Conservation (phyloP, 2,329 filamentous ascomycete species). For the Verticillium alfalfae region DNA sequence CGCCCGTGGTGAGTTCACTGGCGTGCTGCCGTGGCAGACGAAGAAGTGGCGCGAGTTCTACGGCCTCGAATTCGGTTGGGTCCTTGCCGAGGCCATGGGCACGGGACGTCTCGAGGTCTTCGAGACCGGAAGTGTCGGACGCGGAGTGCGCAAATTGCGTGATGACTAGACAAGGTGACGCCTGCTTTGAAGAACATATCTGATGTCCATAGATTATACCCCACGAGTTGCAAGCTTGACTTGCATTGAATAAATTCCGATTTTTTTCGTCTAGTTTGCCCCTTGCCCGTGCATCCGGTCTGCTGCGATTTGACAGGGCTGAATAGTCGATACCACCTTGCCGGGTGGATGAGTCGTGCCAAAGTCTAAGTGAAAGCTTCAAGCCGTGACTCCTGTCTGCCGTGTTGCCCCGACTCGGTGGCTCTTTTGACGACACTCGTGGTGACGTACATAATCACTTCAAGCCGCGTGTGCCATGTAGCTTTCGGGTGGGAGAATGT, state of each 20-base stretch:
- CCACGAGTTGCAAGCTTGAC: not conserved
- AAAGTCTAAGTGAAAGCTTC: not conserved
- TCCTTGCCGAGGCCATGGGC: constrained; percentile 65
- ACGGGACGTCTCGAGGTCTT: constrained; percentile 68
- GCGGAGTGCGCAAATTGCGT: constrained; percentile 48
- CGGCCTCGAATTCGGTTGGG: constrained; percentile 66
- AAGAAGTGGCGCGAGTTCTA: constrained; percentile 67
- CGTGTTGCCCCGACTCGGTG: not conserved
- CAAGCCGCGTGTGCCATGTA: no score
- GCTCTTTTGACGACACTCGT: not conserved
- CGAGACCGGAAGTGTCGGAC: constrained; percentile 68
- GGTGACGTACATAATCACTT: no score
- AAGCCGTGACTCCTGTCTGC: not conserved
- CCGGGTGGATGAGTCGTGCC: not conserved
- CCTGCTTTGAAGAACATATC: not conserved
- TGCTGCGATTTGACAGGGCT: not conserved
- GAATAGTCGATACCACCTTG: not conserved
- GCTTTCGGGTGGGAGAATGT: no score
- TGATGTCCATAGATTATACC: not conserved
- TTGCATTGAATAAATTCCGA: not conserved
- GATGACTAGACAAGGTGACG: not conserved
- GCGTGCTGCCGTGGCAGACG: constrained; percentile 55
- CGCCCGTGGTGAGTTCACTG: constrained; percentile 48
- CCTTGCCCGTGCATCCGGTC: not conserved
- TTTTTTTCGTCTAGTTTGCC: not conserved